phyloP scores from a whole-genome alignment of 192 early-diverging fungal genomes.

The Gorgonomyces haynaldii region DNA sequence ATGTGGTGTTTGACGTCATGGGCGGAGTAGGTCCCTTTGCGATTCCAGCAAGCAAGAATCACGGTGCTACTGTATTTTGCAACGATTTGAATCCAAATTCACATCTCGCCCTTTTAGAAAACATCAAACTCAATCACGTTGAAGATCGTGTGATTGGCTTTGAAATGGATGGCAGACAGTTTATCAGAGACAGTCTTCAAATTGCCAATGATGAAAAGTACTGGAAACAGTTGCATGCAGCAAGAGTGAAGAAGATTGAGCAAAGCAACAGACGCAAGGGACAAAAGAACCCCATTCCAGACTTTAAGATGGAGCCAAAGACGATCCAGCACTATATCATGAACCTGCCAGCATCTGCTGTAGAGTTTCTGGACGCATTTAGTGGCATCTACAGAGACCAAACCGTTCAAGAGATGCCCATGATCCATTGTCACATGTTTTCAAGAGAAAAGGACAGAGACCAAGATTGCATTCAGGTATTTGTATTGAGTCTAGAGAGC shows the following conservation, averaged over 20 bases:
- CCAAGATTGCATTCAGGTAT: slow-evolving; percentile 48
- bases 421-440: slow-evolving; percentile 94
- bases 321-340: slow-evolving; percentile 94
- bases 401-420: slow-evolving; percentile 48
- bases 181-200: slow-evolving; percentile 66
- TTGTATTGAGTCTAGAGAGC: slow-evolving; percentile 26
- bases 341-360: slow-evolving; percentile 94
- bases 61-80: slow-evolving; percentile 75
- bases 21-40: slow-evolving; percentile 98
- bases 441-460: slow-evolving; percentile 59
- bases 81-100: slow-evolving; percentile 96
- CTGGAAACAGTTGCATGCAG: background rate
- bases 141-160: slow-evolving; percentile 54
- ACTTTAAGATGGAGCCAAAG: slow-evolving; percentile 18
- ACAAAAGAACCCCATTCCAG: background rate
- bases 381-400: slow-evolving; percentile 58
- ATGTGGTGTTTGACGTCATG: slow-evolving; percentile 87
- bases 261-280: slow-evolving; percentile 8
- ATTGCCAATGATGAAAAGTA: slow-evolving; percentile 6
- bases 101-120: slow-evolving; percentile 65
- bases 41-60: slow-evolving; percentile 73
- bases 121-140: slow-evolving; percentile 78
- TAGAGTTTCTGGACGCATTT: slow-evolving; percentile 95
- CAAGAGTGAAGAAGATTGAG: slow-evolving; percentile 10
- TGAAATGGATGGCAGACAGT: slow-evolving; percentile 85